Base-by-base conservation (phyloP, 352 stramenopile genomes). In the Phytophthora cactorum region DNA sequence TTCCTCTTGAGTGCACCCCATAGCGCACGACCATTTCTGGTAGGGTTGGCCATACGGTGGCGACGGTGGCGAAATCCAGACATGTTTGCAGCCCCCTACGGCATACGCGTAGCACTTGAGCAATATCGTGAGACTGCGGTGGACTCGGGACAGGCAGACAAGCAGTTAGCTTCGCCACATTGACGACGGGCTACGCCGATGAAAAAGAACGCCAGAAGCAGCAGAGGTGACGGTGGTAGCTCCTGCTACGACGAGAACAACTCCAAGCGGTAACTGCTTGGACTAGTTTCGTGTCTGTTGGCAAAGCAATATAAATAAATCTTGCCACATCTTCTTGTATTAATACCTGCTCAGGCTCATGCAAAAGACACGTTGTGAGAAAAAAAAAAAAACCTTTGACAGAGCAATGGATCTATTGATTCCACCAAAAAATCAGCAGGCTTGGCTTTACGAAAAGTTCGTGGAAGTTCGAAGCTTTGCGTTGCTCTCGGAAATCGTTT, bases 1-100 rank as follows among this genome's bases (percentile, higher is more conserved):
- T 81, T 84, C 55, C 84, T 87, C 34, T 75, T 80, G 9, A 92
- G 66, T 0, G 80, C 57, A 5, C 58, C 32, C 84, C 84, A 92
- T 3, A 92, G 72, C 32, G 74, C 54, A 36, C 71, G 79, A 10
- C 70, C 77, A 43, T 60, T 77, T 72, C 86, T 82, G 1, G 70
- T 57, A 34, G 66, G 72, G 9, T 66, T 77, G 12, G 45, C 14
- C 56, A 66, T 61, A 27, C 70, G 63, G 34, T 67, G 53, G 31
- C 43, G 58, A 52, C 52, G 29, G 29, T 65, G 43, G 59, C 50
- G 66, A 55, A 61, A 51, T 36, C 54, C 36, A 67, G 54, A 51
- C 64, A 77, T 77, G 28, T 68, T 66, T 39, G 25, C 52, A 56
- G 31, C 41, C 46, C 34, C 54, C 63, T 52, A 29, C 38, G 17